A percentile compares a stretch with the other conserved stretches of the same genome.
Conservation (phyloP, 2,329 filamentous ascomycete genomes). For the Penicillium sp. region DNA sequence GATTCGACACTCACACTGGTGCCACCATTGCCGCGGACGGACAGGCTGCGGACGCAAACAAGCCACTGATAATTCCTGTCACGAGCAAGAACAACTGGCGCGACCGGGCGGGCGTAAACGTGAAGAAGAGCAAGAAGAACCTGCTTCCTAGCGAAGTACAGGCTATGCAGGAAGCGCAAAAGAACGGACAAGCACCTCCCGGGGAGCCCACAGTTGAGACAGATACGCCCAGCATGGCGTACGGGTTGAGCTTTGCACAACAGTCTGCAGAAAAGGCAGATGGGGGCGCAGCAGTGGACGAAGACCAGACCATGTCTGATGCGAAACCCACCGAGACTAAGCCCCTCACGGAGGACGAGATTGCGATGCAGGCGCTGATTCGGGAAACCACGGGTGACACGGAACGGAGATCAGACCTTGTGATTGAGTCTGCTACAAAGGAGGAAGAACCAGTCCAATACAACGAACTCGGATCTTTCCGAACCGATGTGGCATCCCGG, state of each 20-base stretch:
- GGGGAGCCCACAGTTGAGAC: slow-evolving; percentile 45
- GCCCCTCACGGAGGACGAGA: slow-evolving; percentile 57
- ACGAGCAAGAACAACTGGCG: slow-evolving; percentile 79
- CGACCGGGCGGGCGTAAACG: slow-evolving; percentile 50
- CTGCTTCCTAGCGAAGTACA: slow-evolving; percentile 58
- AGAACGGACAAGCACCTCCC: slow-evolving; percentile 31
- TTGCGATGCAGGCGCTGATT: slow-evolving; percentile 66
- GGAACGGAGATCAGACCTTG: slow-evolving; percentile 46
- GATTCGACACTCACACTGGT: slow-evolving; percentile 51
- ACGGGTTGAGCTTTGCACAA: slow-evolving; percentile 54
- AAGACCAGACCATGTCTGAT: slow-evolving; percentile 32
- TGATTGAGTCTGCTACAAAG: slow-evolving; percentile 48
- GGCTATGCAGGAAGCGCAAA: slow-evolving; percentile 45
- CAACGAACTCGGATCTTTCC: slow-evolving; percentile 60
- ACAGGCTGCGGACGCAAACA: slow-evolving; percentile 41
- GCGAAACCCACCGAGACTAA: slow-evolving; percentile 26
- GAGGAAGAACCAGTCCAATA: slow-evolving; percentile 26
- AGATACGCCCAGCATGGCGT: slow-evolving; percentile 52
- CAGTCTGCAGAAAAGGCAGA: slow-evolving; percentile 16
- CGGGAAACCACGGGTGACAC: slow-evolving; percentile 50
- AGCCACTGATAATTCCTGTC: slow-evolving; percentile 73
- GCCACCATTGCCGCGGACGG: slow-evolving; percentile 42
- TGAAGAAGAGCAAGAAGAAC: slow-evolving; percentile 61
- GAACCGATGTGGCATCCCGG: slow-evolving; percentile 66
- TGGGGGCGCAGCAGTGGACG: slow-evolving; percentile 18